Conservation (phyloP, 371 early-diverging fungal species). For the Mucor lusitanicus region DNA sequence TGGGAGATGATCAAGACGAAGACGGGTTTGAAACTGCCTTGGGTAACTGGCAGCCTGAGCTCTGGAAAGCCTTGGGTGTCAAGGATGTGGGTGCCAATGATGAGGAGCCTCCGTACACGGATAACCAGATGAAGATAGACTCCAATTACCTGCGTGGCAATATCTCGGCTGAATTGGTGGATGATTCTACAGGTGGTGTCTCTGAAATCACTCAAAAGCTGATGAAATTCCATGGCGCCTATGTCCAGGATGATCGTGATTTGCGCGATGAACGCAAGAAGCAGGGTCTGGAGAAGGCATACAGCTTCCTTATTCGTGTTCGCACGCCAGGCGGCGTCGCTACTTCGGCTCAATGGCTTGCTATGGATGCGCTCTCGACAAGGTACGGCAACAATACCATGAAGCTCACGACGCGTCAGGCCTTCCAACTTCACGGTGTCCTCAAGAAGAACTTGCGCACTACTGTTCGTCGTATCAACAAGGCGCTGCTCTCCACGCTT, state of each 20-base stretch:
- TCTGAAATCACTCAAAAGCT: slow-evolving; percentile 84
- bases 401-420: slow-evolving; percentile 91
- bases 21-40: slow-evolving; percentile 86
- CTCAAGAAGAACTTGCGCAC: slow-evolving; percentile 83
- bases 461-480: slow-evolving; percentile 86
- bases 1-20: slow-evolving; percentile 89
- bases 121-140: slow-evolving; percentile 85
- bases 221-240: slow-evolving; percentile 93
- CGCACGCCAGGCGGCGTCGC: slow-evolving; percentile 88
- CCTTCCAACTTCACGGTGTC: slow-evolving; percentile 93
- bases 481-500: slow-evolving; percentile 80
- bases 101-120: slow-evolving; percentile 68
- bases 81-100: slow-evolving; percentile 59
- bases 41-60: slow-evolving; percentile 68
- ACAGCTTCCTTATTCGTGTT: slow-evolving; percentile 90
- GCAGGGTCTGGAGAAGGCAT: slow-evolving; percentile 84
- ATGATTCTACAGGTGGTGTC: slow-evolving; percentile 78
- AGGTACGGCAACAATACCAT: slow-evolving; percentile 80
- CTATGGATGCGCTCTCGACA: slow-evolving; percentile 81
- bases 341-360: slow-evolving; percentile 85
- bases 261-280: slow-evolving; percentile 78
- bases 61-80: slow-evolving; percentile 71
- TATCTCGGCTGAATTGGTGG: slow-evolving; percentile 78
- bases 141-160: slow-evolving; percentile 89
- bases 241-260: slow-evolving; percentile 94